Base-by-base conservation (phyloP, 495 filamentous ascomycete species). In the Aspergillus ostianus region DNA sequence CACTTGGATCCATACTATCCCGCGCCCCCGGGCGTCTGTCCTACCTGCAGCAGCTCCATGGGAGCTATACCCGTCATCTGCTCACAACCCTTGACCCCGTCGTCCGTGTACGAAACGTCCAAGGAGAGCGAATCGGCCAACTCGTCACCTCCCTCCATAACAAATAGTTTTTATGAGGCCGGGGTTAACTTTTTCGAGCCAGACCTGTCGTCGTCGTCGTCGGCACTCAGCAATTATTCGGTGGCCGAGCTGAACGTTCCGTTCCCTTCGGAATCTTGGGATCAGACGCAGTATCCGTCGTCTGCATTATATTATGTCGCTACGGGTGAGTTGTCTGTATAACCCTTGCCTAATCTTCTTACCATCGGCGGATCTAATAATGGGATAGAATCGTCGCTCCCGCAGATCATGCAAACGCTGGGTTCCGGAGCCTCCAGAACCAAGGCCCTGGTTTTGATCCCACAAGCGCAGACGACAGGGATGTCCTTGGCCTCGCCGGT, bases 381-480 rank as follows among this genome's bases (percentile, higher is more conserved):
- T 21, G 20, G 20, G 6, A 47, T 17, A 56, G 55, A 56, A 12
- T 18, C 55, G 20, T 48, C 55, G 15, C 55, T 56, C 36, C 55
- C 55, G 9, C 55, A 56, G 9, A 36, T 56, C 12, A 49, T 56
- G 23, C 55, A 56, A 29, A 32, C 46, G 2, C 55, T 56, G 3
- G 55, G 46, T 1, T 21, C 41, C 6, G 55, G 45, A 1, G 7
- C 44, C 10, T 48, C 45, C 7, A 29, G 46, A 7, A 44, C 55
- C 20, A 56, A 56, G 19, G 46, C 55, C 2, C 21, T 56, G 17
- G 36, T 56, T 29, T 23, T 56, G 17, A 20, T 56, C 23, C 55
- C 44, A 9, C 55, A 47, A 36, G 30, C 27, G 6, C 51, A 53
- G 10, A 6, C 15, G 36, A 12, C 51, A 15, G 51, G 27, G 20